phyloP scores from a whole-genome alignment of 2,329 filamentous ascomycete genomes.

The Neofusicoccum cordaticola region DNA sequence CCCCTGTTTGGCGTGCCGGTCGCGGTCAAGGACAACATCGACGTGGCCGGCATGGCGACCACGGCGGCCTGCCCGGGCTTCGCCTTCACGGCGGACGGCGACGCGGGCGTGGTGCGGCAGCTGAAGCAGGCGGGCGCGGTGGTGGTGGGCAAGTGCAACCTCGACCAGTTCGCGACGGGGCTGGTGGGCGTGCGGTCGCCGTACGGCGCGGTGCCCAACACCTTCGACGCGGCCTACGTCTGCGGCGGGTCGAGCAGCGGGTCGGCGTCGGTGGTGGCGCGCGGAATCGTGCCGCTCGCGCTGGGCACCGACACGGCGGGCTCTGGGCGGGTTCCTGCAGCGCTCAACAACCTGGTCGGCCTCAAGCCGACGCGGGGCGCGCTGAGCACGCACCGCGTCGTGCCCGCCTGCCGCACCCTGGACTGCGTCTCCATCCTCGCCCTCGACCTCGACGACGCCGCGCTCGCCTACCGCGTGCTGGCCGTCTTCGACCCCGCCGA shows the following conservation, averaged over 20 bases:
- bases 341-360: too few species aligned
- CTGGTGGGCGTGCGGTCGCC: slow-evolving; percentile 55
- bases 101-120: slow-evolving; percentile 48
- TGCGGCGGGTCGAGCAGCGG: slow-evolving; percentile 55
- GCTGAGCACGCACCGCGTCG: slow-evolving; percentile 44
- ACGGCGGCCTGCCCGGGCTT: slow-evolving; percentile 48
- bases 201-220: slow-evolving; percentile 52
- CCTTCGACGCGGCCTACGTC: slow-evolving; percentile 45
- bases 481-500: not conserved
- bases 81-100: slow-evolving; percentile 42
- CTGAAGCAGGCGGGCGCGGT: slow-evolving; percentile 51
- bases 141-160: slow-evolving; percentile 55
- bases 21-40: slow-evolving; percentile 53
- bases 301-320: slow-evolving; percentile 54
- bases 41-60: slow-evolving; percentile 46
- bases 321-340: slow-evolving; percentile 12
- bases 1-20: slow-evolving; percentile 54
- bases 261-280: slow-evolving; percentile 49
- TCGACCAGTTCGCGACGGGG: slow-evolving; percentile 59
- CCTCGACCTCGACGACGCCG: slow-evolving; percentile 43
- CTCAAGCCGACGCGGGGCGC: slow-evolving; percentile 47
- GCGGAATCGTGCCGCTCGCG: slow-evolving; percentile 49
- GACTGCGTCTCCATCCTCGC: slow-evolving; percentile 55
- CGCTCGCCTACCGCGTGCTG: not conserved
- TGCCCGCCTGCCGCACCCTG: slow-evolving; percentile 52